Evolutionary conservation across 1,284 basidiomycete genomes (phyloP).

Genomic region (Anthracocystis panici-leucophaei): DNA sequence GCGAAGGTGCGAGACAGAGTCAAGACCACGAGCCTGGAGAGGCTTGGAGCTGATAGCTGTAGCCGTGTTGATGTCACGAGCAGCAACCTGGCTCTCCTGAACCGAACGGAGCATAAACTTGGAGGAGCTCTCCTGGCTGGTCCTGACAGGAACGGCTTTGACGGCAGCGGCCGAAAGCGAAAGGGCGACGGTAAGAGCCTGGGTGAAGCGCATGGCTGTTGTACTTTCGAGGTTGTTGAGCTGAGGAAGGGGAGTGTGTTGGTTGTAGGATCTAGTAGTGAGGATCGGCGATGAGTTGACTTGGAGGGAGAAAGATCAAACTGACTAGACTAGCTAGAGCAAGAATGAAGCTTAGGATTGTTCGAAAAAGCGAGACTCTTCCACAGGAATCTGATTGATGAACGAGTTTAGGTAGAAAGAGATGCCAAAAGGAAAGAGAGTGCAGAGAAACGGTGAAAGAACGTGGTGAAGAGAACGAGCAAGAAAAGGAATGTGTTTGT

Average conservation of each 20-base stretch:
- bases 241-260: neutral
- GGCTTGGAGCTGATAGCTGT: slow-evolving; percentile 32
- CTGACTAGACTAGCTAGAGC: slow-evolving; percentile 41
- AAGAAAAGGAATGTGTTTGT: slow-evolving; percentile 20
- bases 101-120: slow-evolving; percentile 31
- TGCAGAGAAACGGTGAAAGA: slow-evolving; percentile 19
- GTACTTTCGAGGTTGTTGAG: neutral
- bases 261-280: slow-evolving; percentile 2
- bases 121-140: slow-evolving; percentile 12
- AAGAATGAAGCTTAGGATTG: slow-evolving; percentile 15
- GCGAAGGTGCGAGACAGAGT: slow-evolving; percentile 31
- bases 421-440: slow-evolving; percentile 3
- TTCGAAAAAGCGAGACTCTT: slow-evolving; percentile 18
- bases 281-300: neutral
- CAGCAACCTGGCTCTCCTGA: slow-evolving; percentile 27
- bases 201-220: slow-evolving; percentile 49
- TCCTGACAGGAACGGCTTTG: slow-evolving; percentile 37
- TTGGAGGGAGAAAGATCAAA: slow-evolving; percentile 9
- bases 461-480: neutral
- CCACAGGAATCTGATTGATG: slow-evolving; percentile 32
- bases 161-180: slow-evolving; percentile 52
- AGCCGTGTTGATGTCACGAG: slow-evolving; percentile 15
- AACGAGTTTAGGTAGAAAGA: slow-evolving; percentile 2
- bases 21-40: slow-evolving; percentile 36
- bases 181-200: slow-evolving; percentile 51